Conservation (phyloP, 2,329 filamentous ascomycete species). For the Blastomyces percursus region DNA sequence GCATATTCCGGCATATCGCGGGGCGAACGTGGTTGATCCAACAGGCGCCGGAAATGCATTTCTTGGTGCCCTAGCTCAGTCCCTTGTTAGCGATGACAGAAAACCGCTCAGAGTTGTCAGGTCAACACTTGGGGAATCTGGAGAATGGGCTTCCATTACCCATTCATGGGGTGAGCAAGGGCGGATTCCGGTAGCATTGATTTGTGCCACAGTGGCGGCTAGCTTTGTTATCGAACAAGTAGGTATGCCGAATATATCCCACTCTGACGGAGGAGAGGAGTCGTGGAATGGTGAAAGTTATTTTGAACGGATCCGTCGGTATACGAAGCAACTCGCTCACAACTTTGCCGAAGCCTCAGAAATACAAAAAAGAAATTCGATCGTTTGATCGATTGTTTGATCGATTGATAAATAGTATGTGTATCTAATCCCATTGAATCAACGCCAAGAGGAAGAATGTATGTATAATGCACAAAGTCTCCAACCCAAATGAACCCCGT, state of each 20-base stretch:
- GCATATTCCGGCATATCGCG: slow-evolving; percentile 73
- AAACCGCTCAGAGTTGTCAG: slow-evolving; percentile 23
- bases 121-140: slow-evolving; percentile 38
- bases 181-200: slow-evolving; percentile 53
- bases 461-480: slow-evolving; percentile 7
- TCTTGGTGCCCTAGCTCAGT: slow-evolving; percentile 52
- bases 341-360: slow-evolving; percentile 30
- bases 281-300: slow-evolving; percentile 38
- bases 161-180: slow-evolving; percentile 39
- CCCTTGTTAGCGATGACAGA: slow-evolving; percentile 37
- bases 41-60: slow-evolving; percentile 93
- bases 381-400: slow-evolving; percentile 8
- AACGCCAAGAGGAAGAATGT: slow-evolving; percentile 7
- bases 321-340: slow-evolving; percentile 33
- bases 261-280: slow-evolving; percentile 24
- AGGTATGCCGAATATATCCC: slow-evolving; percentile 53
- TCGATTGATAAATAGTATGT: slow-evolving; percentile 7
- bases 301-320: slow-evolving; percentile 35
- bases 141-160: slow-evolving; percentile 38
- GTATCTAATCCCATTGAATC: slow-evolving; percentile 9
- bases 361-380: slow-evolving; percentile 15
- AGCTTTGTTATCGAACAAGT: slow-evolving; percentile 94
- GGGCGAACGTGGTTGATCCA: slow-evolving; percentile 62
- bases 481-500: not conserved
- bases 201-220: slow-evolving; percentile 71